Evolutionary conservation across 768 basidiomycete genomes (phyloP), one percentile per base, ranked within the genome.

Genomic region (Psilocybe sp.): DNA sequence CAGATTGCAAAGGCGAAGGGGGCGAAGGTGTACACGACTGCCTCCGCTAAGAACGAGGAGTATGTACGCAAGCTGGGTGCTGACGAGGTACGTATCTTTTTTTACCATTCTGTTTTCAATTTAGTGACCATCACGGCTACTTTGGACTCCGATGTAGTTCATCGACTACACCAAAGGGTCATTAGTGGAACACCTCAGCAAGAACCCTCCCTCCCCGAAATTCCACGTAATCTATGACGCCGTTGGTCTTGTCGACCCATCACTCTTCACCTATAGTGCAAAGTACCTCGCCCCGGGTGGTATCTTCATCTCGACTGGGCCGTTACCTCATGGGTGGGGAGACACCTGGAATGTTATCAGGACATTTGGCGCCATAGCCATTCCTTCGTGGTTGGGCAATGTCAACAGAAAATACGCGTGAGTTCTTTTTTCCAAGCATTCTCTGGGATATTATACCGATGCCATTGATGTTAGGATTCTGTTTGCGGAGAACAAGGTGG

Each of bases 1-100:
- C 86, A 89, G 62, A 61, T 89, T 9, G 85, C 87, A 7, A 90
- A 89, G 60, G 74, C 78, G 1, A 71, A 70, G 52, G 84, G 84
- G 3, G 79, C 80, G 47, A 69, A 63, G 44, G 85, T 89, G 4
- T 69, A 77, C 2, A 79, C 79, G 0, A 80, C 75, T 28, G 85
- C 83, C 8, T 87, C 85, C 3, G 70, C 61, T 1, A 78, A 73
- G 62, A 89, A 87, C 52, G 76, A 79, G 40, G 71, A 73, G 4
- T 78, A 81, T 45, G 80, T 89, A 34, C 76, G 74, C 9, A 56
- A 57, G 1, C 56, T 84, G 31, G 89, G 89, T 18, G 88, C 83
- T 2, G 89, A 89, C 46, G 76, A 84, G 67, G 83, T 82, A 48
- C 15, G 72, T 57, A 1, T 12, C 12, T 34, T 28, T 3, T 20